Percentiles rank a stretch among this genome's conserved stretches.
phyloP scores from a whole-genome alignment of 2,329 filamentous ascomycete genomes.

The Exophiala sp. region DNA sequence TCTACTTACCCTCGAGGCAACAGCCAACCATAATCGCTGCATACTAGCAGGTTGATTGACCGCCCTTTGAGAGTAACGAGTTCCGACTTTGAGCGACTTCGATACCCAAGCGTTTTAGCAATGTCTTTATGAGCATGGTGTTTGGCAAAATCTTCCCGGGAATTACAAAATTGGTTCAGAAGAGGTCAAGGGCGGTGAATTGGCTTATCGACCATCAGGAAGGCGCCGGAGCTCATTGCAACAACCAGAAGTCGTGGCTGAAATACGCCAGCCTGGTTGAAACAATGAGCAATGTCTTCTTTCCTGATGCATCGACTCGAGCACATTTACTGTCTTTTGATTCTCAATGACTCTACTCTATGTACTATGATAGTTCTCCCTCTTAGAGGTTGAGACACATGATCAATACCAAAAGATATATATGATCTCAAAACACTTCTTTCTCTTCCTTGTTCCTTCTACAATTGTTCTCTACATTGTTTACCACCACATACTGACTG shows the following conservation, averaged over 20 bases:
- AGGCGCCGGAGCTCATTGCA: background rate
- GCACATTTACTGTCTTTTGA: background rate
- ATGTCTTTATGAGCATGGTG: conserved; percentile 23
- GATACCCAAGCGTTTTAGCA: conserved; percentile 23
- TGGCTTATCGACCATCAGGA: background rate
- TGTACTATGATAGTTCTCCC: conserved; percentile 14
- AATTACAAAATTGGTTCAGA: background rate
- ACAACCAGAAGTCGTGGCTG: conserved; percentile 25
- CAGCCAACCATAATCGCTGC: conserved; percentile 48
- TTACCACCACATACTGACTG: background rate
- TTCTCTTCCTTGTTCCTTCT: background rate
- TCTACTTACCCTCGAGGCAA: conserved; percentile 45
- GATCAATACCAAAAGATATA: background rate
- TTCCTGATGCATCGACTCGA: background rate
- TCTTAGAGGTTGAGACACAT: conserved; percentile 9
- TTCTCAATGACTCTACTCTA: conserved; percentile 14
- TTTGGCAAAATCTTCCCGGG: conserved; percentile 1
- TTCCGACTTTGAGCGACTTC: conserved; percentile 12
- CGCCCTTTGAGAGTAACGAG: conserved; percentile 21
- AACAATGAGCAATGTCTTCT: background rate
- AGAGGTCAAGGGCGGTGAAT: background rate
- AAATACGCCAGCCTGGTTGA: conserved; percentile 21
- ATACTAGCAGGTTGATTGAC: conserved; percentile 37
- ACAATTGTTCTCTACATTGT: background rate
- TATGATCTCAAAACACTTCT: background rate